A percentile compares a stretch with the other conserved stretches of the same genome.
phyloP scores from a whole-genome alignment of 1,139 yeast genomes.

The Kluyveromyces sp. region DNA sequence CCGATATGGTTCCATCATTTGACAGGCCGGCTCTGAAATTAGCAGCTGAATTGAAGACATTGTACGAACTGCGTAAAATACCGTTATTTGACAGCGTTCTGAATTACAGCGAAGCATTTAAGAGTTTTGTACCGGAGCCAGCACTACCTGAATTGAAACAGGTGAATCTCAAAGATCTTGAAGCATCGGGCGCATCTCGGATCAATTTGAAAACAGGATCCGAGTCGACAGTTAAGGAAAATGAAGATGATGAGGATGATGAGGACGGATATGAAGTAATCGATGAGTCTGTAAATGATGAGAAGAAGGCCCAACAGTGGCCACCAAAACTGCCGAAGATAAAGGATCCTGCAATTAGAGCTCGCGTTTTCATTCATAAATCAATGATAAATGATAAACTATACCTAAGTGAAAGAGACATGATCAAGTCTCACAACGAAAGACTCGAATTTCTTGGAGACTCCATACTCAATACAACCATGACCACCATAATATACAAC shows the following conservation, averaged over 20 bases:
- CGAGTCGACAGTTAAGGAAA: not conserved
- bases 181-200: slow-evolving; percentile 5
- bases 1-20: slow-evolving; percentile 40
- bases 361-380: slow-evolving; percentile 76
- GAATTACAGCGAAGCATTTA: slow-evolving; percentile 30
- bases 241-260: slow-evolving; percentile 16
- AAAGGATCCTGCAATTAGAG: slow-evolving; percentile 48
- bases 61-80: slow-evolving; percentile 43
- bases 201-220: not conserved
- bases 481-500: slow-evolving; percentile 60
- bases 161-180: slow-evolving; percentile 18
- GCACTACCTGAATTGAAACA: slow-evolving; percentile 17
- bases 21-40: slow-evolving; percentile 50
- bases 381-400: slow-evolving; percentile 59
- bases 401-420: slow-evolving; percentile 50
- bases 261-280: slow-evolving; percentile 17
- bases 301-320: slow-evolving; percentile 21
- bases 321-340: slow-evolving; percentile 73
- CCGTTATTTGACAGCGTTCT: slow-evolving; percentile 42
- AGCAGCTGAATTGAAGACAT: slow-evolving; percentile 53
- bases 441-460: slow-evolving; percentile 92
- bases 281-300: slow-evolving; percentile 8
- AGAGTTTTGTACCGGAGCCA: slow-evolving; percentile 24
- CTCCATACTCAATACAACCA: slow-evolving; percentile 67
- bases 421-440: slow-evolving; percentile 69